These are phyloP conservation scores for Magnaporthiopsis rhizophila DNA, from an alignment of 2,329 filamentous ascomycete species.

Conservation along the genomic window DNA sequence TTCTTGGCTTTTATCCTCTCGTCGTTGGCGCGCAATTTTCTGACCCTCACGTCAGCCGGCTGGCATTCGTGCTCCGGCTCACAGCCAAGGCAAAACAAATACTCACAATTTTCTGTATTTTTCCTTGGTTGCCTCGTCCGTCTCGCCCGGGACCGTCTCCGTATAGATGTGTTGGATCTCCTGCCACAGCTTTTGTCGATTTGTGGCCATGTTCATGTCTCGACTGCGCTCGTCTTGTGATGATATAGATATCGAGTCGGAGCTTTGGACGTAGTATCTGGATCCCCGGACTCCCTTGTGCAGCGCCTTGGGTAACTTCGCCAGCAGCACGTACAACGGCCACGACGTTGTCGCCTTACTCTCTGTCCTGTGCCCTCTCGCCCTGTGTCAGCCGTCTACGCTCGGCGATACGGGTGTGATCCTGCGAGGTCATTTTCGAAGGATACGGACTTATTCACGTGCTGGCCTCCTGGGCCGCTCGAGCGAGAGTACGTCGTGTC, in stretches of 20 bases:
- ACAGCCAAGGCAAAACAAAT: background rate
- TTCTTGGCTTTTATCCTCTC: conserved; percentile 40
- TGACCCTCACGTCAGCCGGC: conserved; percentile 19
- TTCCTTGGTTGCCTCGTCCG: conserved; percentile 35
- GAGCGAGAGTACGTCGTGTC: conserved; percentile 48
- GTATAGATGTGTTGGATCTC: conserved; percentile 41
- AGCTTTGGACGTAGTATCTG: conserved; percentile 44
- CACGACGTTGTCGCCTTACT: conserved; percentile 50
- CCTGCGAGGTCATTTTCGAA: background rate
- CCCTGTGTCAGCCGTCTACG: background rate
- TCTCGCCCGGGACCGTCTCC: conserved; percentile 36
- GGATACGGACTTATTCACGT: conserved; percentile 50
- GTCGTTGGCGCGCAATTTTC: conserved; percentile 38
- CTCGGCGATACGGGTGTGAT: background rate
- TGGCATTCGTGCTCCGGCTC: conserved; percentile 11
- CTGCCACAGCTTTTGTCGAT: conserved; percentile 36
- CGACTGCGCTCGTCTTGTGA: conserved; percentile 47
- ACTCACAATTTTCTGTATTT: conserved; percentile 42
- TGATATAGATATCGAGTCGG: conserved; percentile 45
- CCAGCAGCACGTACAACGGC: conserved; percentile 37
- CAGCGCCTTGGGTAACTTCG: conserved; percentile 37
- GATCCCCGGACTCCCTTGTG: conserved; percentile 39
- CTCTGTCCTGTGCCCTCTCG: conserved; percentile 38
- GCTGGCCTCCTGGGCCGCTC: conserved; percentile 52
- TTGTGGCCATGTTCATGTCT: conserved; percentile 44